These are phyloP conservation scores for Xerocomus amazonicus DNA, from an alignment of 1,284 basidiomycete species.

Conservation along the genomic window DNA sequence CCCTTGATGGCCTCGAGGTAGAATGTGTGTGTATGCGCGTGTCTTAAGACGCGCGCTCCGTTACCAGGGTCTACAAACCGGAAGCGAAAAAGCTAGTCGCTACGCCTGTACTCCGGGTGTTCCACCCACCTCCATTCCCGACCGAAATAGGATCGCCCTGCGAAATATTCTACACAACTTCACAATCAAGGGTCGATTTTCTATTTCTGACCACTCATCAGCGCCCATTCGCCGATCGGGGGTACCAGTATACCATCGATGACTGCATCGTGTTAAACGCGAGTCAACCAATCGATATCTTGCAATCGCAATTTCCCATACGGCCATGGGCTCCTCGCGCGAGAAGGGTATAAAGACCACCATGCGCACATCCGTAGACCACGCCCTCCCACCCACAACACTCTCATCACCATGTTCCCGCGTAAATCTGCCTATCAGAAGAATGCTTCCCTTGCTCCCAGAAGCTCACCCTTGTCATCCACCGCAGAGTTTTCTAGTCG, in stretches of 20 bases:
- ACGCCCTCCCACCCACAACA: background rate
- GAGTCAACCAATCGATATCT: constrained; percentile 3
- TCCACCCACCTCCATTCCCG: background rate
- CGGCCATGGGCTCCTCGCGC: background rate
- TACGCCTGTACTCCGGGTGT: background rate
- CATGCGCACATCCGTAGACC: background rate
- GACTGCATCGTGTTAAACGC: constrained; percentile 21
- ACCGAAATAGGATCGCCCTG: background rate
- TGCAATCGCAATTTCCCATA: background rate
- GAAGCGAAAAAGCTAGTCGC: background rate
- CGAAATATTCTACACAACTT: constrained; percentile 2
- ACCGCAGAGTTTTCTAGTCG: constrained; percentile 7
- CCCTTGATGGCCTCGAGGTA: constrained; percentile 19
- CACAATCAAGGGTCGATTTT: constrained; percentile 1
- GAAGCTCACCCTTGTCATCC: constrained; percentile 10
- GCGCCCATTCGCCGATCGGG: background rate
- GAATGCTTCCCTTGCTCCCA: constrained; percentile 4
- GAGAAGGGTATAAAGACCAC: constrained; percentile 19
- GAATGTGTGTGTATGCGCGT: background rate
- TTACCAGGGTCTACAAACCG: background rate
- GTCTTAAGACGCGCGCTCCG: background rate
- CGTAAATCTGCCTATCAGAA: constrained; percentile 11
- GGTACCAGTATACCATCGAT: constrained; percentile 1
- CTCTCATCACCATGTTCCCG: constrained; percentile 16
- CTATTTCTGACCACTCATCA: constrained; percentile 12